Base-by-base conservation (phyloP, 208 protist species). In the Trypanosoma cruzi region DNA sequence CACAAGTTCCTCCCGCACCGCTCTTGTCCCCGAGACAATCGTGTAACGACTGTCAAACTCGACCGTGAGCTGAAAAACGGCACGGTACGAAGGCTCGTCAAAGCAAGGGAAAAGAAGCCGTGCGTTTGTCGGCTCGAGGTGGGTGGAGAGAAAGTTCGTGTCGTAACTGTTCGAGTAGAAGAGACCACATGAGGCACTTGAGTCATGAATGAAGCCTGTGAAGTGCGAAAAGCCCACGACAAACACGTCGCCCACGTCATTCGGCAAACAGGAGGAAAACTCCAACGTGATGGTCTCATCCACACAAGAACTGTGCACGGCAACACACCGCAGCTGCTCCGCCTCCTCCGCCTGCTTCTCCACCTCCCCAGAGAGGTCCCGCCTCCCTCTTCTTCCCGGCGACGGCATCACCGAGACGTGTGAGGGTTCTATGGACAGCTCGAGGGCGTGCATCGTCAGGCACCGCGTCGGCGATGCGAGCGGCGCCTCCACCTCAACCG, bases 101-200 rank as follows among this genome's bases (percentile, higher is more conserved):
- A 85, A 92, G 71, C 88, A 94, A 1, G 88, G 88, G 52, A 78
- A 85, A 20, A 92, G 46, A 0, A 71, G 66, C 13, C 88, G 77
- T 6, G 88, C 84, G 36, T 80, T 65, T 31, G 82, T 80, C 22
- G 88, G 88, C 68, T 92, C 86, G 8, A 92, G 74, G 48, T 90
- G 84, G 2, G 88, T 94, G 42, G 81, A 65, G 50, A 93, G 55
- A 48, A 79, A 77, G 20, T 68, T 54, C 4, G 34, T 62, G 46
- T 92, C 73, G 20, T 52, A 57, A n/a, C 18, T 26, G 63, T 64
- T 73, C 22, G 68, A 79, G 44, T 80, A 79, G 63, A 78, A 89
- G 18, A 89, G 40, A 0, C 86, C 86, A 10, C 67, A 18, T 8
- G 74, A 73, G 11, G 34, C n/a, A 0, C 56, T 26, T 13, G 28